Evolutionary conservation across 371 early-diverging fungal species (phyloP), one percentile per base, ranked within the genome.

Genomic region (Mortierella sp.): DNA sequence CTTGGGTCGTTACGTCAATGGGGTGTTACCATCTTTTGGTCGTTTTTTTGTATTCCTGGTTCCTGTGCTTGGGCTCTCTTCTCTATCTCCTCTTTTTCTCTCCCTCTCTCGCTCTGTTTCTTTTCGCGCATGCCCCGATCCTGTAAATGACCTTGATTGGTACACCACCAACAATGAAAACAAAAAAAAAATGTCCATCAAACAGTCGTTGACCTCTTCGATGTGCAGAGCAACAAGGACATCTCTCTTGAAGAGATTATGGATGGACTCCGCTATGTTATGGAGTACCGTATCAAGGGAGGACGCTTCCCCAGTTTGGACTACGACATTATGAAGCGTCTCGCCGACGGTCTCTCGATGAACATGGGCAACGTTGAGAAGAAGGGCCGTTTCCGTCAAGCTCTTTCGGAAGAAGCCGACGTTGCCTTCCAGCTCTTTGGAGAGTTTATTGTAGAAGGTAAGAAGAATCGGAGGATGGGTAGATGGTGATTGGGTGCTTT

Each of bases 371-470:
- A 89, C 57, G 84, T 86, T 21, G 85, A 87, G 62, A 79, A 73
- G 64, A 93, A 93, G 45, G 86, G 87, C 47, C 84, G 89, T 19
- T 76, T 94, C 55, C 75, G 87, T 37, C 88, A 88, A 55, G 82
- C 76, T 7, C 81, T 92, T 12, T 92, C 96, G 3, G 83, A 85
- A 48, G 95, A 94, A 28, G 95, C 97, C 1, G 90, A 95, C 75
- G 85, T 91, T 26, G 96, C 97, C 6, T 96, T 96, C 76, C 89
- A 87, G 46, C 84, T 98, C 55, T 96, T 96, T 88, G 97, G 95
- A 21, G 97, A 96, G 83, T 97, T 97, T 70, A 77, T 97, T n/a
- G 91, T 95, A 82, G 96, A 98, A 86, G 88, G 88, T 83, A 75
- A 45, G 45, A 23, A 46, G 1, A 19, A 45, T 25, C 47, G 19